Base-by-base conservation (phyloP, 1,284 basidiomycete species). In the Ceratobasidium sp. region DNA sequence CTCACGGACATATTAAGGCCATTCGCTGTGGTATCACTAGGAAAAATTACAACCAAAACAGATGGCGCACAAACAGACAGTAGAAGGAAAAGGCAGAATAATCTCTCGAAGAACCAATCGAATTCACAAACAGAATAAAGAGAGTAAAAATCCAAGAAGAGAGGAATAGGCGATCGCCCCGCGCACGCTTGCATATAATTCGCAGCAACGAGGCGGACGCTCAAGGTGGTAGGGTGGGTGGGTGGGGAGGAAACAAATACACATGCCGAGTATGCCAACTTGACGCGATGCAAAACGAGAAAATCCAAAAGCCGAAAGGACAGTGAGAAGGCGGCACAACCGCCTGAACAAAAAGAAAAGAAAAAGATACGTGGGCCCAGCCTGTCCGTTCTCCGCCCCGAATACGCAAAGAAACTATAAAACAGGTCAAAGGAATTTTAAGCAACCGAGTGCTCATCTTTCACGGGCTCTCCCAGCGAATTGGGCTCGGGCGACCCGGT, bases 251-350 rank as follows among this genome's bases (percentile, higher is more conserved):
- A 52, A 63, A 66, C 35, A 55, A 70, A 70, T 57, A 52, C 66
- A 70, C 49, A 28, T 57, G 41, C 35, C 46, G 26, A 50, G 66
- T 75, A 73, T 41, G 87, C 86, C 58, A 85, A 80, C 79, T 87
- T 87, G 75, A 87, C 84, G 43, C 79, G 66, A 18, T 58, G 38
- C 23, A 18, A 41, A 21, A 35, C 1, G 47, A 43, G 52, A 57
- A 35, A 69, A 26, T 23, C 13, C 47, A 54, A 38, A 26, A 38
- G 49, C 52, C 41, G 13, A 57, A 58, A 38, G 41, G 58, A 61
- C 41, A 30, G 66, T 58, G 66, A 28, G 21, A 55, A 8, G 18
- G 54, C 66, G 38, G 64, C 54, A 28, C 64, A 13, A 38, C 32
- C 50, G 50, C 64, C 18, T 18, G 14, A 9, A 44, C 54, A 63